Evolutionary conservation across 2,329 filamentous ascomycete genomes (phyloP).

Genomic region (Leptographium lundbergii): DNA sequence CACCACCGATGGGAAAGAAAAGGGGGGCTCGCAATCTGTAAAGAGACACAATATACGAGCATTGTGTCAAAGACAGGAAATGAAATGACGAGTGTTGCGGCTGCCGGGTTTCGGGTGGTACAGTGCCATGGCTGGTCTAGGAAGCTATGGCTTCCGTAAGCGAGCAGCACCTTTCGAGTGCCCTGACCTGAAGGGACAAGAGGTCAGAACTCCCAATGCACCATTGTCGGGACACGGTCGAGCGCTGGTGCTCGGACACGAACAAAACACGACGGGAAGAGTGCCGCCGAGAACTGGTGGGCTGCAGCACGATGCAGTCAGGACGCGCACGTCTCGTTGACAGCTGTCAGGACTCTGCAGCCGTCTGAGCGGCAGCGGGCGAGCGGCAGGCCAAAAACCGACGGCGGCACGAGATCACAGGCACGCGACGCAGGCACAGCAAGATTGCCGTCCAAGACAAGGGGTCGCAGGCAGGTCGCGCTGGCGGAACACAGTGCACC

Average conservation of each 20-base stretch:
- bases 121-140: background rate
- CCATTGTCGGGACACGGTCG: too few relatives aligned
- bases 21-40: background rate
- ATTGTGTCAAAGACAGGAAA: background rate
- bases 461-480: background rate
- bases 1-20: background rate
- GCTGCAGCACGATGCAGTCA: background rate
- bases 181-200: too few relatives aligned
- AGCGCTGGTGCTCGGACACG: too few relatives aligned
- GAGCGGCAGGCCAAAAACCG: background rate
- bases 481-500: background rate
- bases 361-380: background rate
- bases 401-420: background rate
- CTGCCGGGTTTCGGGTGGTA: background rate
- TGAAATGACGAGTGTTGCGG: background rate
- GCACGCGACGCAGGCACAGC: background rate
- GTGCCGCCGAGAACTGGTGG: too few relatives aligned
- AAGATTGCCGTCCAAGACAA: background rate
- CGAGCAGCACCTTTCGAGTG: background rate
- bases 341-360: background rate
- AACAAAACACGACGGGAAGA: too few relatives aligned
- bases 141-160: background rate
- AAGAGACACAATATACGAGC: background rate
- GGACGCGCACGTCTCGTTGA: too few relatives aligned
- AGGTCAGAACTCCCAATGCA: too few relatives aligned